Evolutionary conservation across 176 grass and related monocot species (phyloP).

Genomic region (Bolboschoenus planiculmis): DNA sequence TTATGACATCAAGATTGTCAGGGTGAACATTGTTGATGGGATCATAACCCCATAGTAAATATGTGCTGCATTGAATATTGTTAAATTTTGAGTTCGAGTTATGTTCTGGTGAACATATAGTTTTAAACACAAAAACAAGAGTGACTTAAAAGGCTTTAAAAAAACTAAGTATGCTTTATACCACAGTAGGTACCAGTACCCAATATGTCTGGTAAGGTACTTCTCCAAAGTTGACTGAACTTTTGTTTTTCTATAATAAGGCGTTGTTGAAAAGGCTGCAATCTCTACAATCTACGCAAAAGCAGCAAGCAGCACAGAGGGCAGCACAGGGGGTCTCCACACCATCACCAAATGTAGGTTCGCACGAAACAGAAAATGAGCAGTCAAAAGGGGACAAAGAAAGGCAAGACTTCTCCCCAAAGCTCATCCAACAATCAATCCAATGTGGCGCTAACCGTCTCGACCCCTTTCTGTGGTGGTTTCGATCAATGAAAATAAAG

Average conservation of each 20-base stretch:
- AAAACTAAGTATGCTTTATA: neutral
- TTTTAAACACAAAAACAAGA: neutral
- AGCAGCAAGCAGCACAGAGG: neutral
- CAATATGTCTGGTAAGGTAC: neutral
- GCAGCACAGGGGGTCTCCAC: neutral
- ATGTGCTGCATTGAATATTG: neutral
- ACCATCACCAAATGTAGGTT: slow-evolving; percentile 13
- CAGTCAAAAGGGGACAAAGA: slow-evolving; percentile 13
- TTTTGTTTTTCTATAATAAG: slow-evolving; percentile 22
- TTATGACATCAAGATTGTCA: neutral
- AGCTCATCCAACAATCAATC: slow-evolving; percentile 33
- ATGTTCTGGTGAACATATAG: neutral
- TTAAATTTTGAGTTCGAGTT: neutral
- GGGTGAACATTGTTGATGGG: neutral
- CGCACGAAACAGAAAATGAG: neutral
- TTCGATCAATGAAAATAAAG: slow-evolving; percentile 53
- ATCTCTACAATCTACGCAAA: slow-evolving; percentile 9
- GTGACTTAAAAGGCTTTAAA: neutral
- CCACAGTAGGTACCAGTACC: neutral
- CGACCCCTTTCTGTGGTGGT: slow-evolving; percentile 67
- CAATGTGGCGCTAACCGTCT: slow-evolving; percentile 29
- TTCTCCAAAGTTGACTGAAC: neutral
- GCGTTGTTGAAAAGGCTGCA: slow-evolving; percentile 28
- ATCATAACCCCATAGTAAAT: neutral
- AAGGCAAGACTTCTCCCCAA: slow-evolving; percentile 21